These are phyloP conservation scores for Myxozyma kluyveri DNA, from an alignment of 805 yeast species.

Conservation along the genomic window DNA sequence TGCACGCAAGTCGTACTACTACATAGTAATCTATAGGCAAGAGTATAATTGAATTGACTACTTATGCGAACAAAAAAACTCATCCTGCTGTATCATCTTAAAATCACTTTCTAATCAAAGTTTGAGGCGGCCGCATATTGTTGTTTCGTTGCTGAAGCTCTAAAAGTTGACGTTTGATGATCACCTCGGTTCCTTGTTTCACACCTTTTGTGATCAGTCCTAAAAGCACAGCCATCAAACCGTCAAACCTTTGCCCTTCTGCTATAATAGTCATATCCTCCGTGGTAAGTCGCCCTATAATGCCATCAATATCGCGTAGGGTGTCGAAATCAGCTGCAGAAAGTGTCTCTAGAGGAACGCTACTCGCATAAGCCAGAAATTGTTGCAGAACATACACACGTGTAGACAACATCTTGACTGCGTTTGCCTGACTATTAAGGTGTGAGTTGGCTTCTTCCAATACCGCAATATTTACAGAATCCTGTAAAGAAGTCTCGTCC, in stretches of 20 bases:
- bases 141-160: no score
- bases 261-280: slow-evolving; percentile 14
- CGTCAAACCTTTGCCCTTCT: slow-evolving; percentile 31
- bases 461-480: neutral
- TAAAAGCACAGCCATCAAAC: slow-evolving; percentile 31
- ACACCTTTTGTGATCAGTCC: slow-evolving; percentile 33
- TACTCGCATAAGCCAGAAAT: slow-evolving; percentile 30
- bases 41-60: no score
- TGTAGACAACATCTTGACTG: slow-evolving; percentile 32
- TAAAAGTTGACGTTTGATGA: slow-evolving; percentile 19
- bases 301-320: slow-evolving; percentile 29
- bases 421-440: slow-evolving; percentile 31
- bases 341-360: slow-evolving; percentile 10
- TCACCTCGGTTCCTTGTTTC: slow-evolving; percentile 25
- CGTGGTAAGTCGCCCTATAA: slow-evolving; percentile 25
- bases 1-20: no score
- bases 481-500: neutral
- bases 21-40: no score
- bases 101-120: no score
- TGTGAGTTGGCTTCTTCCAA: slow-evolving; percentile 24
- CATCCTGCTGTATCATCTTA: no score
- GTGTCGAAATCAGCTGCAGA: slow-evolving; percentile 26
- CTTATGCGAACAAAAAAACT: no score
- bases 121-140: no score
- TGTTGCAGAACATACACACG: slow-evolving; percentile 26